A percentile compares a stretch with the other conserved stretches of the same genome.
Conservation (phyloP, 495 filamentous ascomycete species). For the Aspergillus ostianus region DNA sequence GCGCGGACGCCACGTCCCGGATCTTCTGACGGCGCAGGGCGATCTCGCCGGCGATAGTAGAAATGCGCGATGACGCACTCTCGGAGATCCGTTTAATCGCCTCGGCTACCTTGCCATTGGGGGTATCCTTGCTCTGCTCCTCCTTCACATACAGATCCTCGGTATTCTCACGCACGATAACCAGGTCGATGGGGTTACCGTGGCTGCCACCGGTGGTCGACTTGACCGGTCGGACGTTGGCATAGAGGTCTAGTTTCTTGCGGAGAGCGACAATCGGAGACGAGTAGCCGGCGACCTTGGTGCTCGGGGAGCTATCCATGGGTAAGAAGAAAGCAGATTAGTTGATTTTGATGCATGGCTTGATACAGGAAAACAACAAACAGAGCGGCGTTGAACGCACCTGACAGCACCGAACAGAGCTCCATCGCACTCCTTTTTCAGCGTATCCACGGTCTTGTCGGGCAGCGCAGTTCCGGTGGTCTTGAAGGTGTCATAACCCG, state of each 20-base stretch:
- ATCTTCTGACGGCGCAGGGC: slow-evolving; percentile 82
- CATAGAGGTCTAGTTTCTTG: slow-evolving; percentile 92
- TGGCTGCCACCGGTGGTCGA: slow-evolving; percentile 56
- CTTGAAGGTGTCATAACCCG: slow-evolving; percentile 92
- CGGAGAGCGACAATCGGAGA: slow-evolving; percentile 96
- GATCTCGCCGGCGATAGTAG: slow-evolving; percentile 91
- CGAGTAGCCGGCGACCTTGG: slow-evolving; percentile 88
- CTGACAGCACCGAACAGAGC: slow-evolving; percentile 95
- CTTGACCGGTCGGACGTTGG: slow-evolving; percentile 97
- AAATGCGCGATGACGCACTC: slow-evolving; percentile 76
- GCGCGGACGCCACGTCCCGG: slow-evolving; percentile 48
- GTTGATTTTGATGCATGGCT: too few relatives aligned
- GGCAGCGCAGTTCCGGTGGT: slow-evolving; percentile 82
- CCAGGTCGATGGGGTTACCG: slow-evolving; percentile 78
- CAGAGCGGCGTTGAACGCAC: slow-evolving; percentile 25
- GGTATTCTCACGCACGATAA: slow-evolving; percentile 98
- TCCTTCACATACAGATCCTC: slow-evolving; percentile 99
- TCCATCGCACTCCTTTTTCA: slow-evolving; percentile 89
- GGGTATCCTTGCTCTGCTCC: slow-evolving; percentile 73
- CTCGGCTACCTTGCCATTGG: slow-evolving; percentile 82
- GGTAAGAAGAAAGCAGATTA: slow-evolving; percentile 3
- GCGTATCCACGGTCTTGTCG: slow-evolving; percentile 79
- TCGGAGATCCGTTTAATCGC: slow-evolving; percentile 96
- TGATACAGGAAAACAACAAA: too few relatives aligned
- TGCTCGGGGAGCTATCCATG: slow-evolving; percentile 67